Percentiles rank a stretch among this genome's conserved stretches.
phyloP scores from a whole-genome alignment of 2,329 filamentous ascomycete genomes.

The Colletotrichum sp. region DNA sequence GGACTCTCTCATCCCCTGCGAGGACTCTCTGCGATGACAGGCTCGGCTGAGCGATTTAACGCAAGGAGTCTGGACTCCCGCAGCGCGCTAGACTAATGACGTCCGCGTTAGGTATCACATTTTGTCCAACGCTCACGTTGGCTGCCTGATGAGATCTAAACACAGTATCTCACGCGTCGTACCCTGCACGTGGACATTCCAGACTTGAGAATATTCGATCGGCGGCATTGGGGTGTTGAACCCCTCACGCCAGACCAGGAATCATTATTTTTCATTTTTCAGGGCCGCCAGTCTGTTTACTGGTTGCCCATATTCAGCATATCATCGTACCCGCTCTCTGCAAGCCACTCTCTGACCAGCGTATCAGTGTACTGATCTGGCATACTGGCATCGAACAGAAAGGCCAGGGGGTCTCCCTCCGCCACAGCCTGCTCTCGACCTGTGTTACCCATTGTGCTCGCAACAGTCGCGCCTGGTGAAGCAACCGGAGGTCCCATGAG shows the following conservation, averaged over 20 bases:
- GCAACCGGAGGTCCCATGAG: background rate
- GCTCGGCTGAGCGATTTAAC: background rate
- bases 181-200: background rate
- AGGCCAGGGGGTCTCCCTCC: background rate
- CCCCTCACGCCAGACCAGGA: background rate
- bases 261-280: background rate
- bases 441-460: background rate
- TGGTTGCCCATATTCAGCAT: background rate
- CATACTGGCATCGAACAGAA: background rate
- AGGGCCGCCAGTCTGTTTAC: background rate
- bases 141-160: fast-evolving
- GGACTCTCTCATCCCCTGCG: background rate
- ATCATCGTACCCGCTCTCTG: background rate
- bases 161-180: background rate
- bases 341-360: background rate
- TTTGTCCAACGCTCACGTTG: fast-evolving
- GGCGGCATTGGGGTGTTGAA: background rate
- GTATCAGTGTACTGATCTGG: constrained; percentile 2
- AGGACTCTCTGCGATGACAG: background rate
- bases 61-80: background rate
- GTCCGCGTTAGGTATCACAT: background rate
- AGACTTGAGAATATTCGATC: background rate
- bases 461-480: background rate
- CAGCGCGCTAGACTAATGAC: background rate
- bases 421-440: background rate